A percentile compares a stretch with the other conserved stretches of the same genome.
phyloP scores from a whole-genome alignment of 257 asterid species.

The Jacaranda mimosifolia region DNA sequence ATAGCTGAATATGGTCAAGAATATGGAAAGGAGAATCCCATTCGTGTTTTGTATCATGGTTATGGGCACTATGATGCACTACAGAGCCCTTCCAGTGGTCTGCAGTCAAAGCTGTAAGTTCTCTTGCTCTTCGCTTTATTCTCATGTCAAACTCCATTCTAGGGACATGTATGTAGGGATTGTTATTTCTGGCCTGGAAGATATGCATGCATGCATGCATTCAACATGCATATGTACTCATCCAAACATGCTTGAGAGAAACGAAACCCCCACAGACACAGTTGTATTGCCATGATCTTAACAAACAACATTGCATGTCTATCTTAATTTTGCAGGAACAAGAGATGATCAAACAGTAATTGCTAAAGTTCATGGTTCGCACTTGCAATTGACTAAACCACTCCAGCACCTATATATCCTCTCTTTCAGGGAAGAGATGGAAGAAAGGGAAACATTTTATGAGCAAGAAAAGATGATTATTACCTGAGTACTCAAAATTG shows the following conservation, averaged over 20 bases:
- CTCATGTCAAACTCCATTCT: neutral
- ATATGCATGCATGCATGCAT: too few relatives aligned
- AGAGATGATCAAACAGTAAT: conserved; percentile 39
- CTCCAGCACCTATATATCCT: conserved; percentile 5
- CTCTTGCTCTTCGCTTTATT: conserved; percentile 8
- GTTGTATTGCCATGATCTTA: neutral
- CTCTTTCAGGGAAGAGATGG: conserved; percentile 21
- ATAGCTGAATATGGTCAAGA: conserved; percentile 82
- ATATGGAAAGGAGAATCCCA: conserved; percentile 65
- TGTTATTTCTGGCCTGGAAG: neutral
- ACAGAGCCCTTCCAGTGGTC: conserved; percentile 42
- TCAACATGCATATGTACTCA: too few relatives aligned
- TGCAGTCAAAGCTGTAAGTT: conserved; percentile 49
- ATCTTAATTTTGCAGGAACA: conserved; percentile 42
- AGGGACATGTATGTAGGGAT: neutral
- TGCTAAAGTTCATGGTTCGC: neutral
- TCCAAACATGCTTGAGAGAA: too few relatives aligned
- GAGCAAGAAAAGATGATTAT: conserved; percentile 7
- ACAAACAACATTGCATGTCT: neutral
- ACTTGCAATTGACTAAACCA: neutral
- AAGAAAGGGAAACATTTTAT: neutral
- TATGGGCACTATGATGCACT: conserved; percentile 79
- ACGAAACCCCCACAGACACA: too few relatives aligned
- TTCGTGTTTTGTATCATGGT: conserved; percentile 73
- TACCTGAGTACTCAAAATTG: conserved; percentile 7